Evolutionary conservation across 2,329 filamentous ascomycete species (phyloP).

Genomic region (Colletotrichum cordylinicola): DNA sequence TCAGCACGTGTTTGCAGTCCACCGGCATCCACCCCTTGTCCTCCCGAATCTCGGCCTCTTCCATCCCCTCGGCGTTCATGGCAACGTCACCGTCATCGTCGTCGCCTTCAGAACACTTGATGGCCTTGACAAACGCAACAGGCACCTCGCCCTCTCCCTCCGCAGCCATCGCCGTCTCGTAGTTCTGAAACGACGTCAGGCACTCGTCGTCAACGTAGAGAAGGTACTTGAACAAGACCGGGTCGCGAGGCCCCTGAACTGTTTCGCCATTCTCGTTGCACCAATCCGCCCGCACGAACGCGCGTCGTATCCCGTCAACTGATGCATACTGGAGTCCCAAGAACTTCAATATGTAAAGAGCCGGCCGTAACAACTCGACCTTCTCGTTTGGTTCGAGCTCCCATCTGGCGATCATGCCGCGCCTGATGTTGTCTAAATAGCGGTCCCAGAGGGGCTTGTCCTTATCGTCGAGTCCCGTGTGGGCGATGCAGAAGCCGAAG

Average conservation of each 20-base stretch:
- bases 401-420: neutral
- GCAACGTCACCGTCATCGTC: neutral
- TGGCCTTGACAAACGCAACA: neutral
- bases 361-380: neutral
- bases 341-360: neutral
- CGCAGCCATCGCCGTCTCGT: neutral
- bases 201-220: neutral
- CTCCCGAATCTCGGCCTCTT: neutral
- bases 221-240: neutral
- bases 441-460: neutral
- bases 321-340: neutral
- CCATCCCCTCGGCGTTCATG: fast-evolving
- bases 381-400: neutral
- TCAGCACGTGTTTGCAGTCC: neutral
- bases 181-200: neutral
- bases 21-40: neutral
- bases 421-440: neutral
- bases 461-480: neutral
- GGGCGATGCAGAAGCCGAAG: neutral
- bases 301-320: neutral
- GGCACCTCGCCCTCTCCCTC: neutral
- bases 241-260: neutral
- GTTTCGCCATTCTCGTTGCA: neutral
- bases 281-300: neutral
- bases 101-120: neutral